Conservation (phyloP, 1,284 basidiomycete species). For the Apiotrichum gamsii region DNA sequence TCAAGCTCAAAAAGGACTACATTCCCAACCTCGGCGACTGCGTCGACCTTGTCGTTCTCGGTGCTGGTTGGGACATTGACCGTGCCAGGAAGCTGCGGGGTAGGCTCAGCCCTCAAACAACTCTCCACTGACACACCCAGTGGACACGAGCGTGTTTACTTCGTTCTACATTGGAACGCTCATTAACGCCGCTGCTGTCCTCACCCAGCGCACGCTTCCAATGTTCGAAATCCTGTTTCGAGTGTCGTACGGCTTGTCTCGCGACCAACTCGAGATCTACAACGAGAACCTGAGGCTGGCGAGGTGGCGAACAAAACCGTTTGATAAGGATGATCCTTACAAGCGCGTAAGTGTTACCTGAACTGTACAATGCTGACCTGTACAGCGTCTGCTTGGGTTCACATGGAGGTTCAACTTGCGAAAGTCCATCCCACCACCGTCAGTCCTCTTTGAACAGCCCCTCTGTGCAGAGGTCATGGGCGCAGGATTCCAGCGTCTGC, state of each 20-base stretch:
- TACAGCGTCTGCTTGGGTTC: constrained; percentile 41
- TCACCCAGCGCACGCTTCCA: constrained; percentile 43
- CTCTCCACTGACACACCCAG: too few relatives aligned
- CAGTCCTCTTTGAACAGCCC: constrained; percentile 57
- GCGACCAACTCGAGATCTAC: constrained; percentile 60
- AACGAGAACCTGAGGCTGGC: constrained; percentile 60
- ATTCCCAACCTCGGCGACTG: constrained; percentile 75
- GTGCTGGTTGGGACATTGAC: constrained; percentile 68
- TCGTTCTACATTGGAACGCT: constrained; percentile 65
- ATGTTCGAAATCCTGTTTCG: constrained; percentile 67
- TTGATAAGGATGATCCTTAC: constrained; percentile 31
- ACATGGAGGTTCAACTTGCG: constrained; percentile 56
- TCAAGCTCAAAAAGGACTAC: constrained; percentile 75
- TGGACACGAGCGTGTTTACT: constrained; percentile 64
- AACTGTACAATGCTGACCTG: not conserved
- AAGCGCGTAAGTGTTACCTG: constrained; percentile 27
- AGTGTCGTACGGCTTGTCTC: constrained; percentile 62
- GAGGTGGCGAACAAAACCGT: constrained; percentile 29
- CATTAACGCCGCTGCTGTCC: constrained; percentile 28
- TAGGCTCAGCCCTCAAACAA: too few relatives aligned
- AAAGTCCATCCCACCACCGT: constrained; percentile 53
- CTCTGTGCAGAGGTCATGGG: constrained; percentile 68
- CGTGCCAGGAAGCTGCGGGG: constrained; percentile 68
- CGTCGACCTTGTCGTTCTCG: constrained; percentile 68
- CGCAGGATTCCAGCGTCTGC: constrained; percentile 68